Evolutionary conservation across 2,329 filamentous ascomycete species (phyloP), one percentile per base, ranked within the genome.

Genomic region (Bipolaris bicolor): DNA sequence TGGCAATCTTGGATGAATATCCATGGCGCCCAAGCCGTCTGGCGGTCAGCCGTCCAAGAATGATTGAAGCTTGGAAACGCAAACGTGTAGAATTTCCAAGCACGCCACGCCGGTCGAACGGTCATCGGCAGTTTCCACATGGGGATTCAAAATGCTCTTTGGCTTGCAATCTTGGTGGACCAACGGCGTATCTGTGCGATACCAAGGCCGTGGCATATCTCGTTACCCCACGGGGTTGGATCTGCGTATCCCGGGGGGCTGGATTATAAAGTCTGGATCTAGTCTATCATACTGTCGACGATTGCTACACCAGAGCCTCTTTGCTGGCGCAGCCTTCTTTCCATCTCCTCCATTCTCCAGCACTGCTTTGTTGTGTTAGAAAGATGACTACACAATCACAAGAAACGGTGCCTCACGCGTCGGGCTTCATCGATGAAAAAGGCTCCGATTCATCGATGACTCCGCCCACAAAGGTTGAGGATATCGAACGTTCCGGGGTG

Each of bases 181-280:
- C 53, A 62, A 63, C 49, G 48, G 52, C 39, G 47, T 49, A 36
- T 31, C 40, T 55, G 58, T 48, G 61, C 55, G 58, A 55, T 3
- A 47, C 61, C 31, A 55, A 55, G 57, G 49, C 47, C 59, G 13
- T 61, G 59, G 64, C 64, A 58, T 37, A 15, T 53, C 40, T 55
- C 49, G 36, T 45, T 33, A 60, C 62, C 57, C 58, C 57, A 49
- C 48, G 59, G 61, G 59, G 56, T 49, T 44, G 55, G 52, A 43
- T 16, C 16, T 18, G 11, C 20, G 43, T 52, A 45, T 58, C 22
- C 47, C 50, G 53, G 22, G 29, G 39, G 43, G 22, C 43, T 36
- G 49, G 40, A 24, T 49, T 61, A 63, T 58, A 63, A 58, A 51
- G 50, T 49, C 55, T 18, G 49, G 49, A n/a, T 48, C 43, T 47